Evolutionary conservation across 768 basidiomycete genomes (phyloP).

Genomic region (Multifurca ochricompacta): DNA sequence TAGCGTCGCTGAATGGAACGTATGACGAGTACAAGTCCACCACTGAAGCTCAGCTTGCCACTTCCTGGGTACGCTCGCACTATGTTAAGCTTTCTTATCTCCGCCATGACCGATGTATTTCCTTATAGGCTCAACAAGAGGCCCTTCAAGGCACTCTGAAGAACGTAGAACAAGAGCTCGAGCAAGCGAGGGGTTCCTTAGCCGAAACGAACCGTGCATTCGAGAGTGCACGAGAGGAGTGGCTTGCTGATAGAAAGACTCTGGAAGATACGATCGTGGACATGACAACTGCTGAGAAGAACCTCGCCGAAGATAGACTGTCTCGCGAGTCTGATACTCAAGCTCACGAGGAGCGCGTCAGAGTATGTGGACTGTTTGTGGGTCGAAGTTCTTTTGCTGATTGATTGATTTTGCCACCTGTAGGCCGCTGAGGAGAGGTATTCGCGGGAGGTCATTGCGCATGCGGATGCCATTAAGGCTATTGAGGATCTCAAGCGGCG

Average conservation of each 20-base stretch:
- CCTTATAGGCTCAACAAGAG: constrained; percentile 49
- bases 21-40: constrained; percentile 75
- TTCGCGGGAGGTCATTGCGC: constrained; percentile 70
- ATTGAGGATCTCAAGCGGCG: constrained; percentile 60
- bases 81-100: not conserved
- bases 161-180: constrained; percentile 45
- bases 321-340: constrained; percentile 61
- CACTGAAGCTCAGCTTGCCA: constrained; percentile 59
- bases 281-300: constrained; percentile 66
- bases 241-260: constrained; percentile 71
- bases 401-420: constrained; percentile 27
- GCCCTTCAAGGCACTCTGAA: constrained; percentile 57
- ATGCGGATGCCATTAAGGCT: constrained; percentile 77
- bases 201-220: constrained; percentile 55
- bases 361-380: constrained; percentile 34
- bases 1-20: constrained; percentile 59
- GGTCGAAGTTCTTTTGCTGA: not conserved
- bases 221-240: constrained; percentile 61
- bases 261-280: constrained; percentile 80
- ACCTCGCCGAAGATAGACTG: constrained; percentile 53
- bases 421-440: constrained; percentile 72
- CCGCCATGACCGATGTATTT: not conserved
- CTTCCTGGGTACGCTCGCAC: constrained; percentile 50
- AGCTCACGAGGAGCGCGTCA: constrained; percentile 58
- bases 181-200: constrained; percentile 40